Evolutionary conservation across 768 basidiomycete species (phyloP).

Genomic region (Suillus subaureus): DNA sequence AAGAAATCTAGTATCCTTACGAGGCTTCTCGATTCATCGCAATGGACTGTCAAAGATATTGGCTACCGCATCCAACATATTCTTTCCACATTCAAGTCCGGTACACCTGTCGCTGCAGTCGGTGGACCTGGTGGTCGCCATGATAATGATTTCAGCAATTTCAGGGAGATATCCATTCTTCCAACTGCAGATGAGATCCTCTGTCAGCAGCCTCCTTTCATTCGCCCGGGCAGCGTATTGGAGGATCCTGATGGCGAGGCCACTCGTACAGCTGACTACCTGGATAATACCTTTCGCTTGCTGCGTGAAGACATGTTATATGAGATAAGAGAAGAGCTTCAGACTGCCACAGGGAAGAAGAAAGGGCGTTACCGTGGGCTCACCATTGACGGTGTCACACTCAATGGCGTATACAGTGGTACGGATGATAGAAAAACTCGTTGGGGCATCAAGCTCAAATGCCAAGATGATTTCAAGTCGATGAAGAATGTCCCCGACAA

Average conservation of each 20-base stretch:
- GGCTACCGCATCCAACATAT: constrained; percentile 45
- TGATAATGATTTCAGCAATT: constrained; percentile 67
- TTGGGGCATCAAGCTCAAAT: constrained; percentile 46
- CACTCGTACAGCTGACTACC: constrained; percentile 46
- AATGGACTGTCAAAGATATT: constrained; percentile 27
- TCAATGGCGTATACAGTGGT: constrained; percentile 39
- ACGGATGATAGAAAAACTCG: constrained; percentile 28
- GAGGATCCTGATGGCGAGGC: constrained; percentile 44
- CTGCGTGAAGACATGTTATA: constrained; percentile 64
- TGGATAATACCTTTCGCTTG: constrained; percentile 70
- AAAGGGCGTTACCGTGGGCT: constrained; percentile 43
- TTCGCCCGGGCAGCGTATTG: constrained; percentile 46
- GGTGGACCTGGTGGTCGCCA: constrained; percentile 63
- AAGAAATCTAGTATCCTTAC: constrained; percentile 32
- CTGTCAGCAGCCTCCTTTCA: constrained; percentile 47
- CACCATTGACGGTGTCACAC: constrained; percentile 38
- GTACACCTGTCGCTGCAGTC: constrained; percentile 19
- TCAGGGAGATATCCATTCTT: constrained; percentile 60
- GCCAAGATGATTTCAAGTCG: constrained; percentile 38
- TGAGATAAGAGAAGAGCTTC: constrained; percentile 59
- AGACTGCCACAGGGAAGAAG: constrained; percentile 41
- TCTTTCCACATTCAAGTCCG: constrained; percentile 28
- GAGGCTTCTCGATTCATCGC: constrained; percentile 25
- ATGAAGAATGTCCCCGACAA: constrained; percentile 34
- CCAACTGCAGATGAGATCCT: constrained; percentile 62